These are phyloP conservation scores for Zea luxurians DNA, from an alignment of 176 grass and related monocot genomes.

Conservation along the genomic window DNA sequence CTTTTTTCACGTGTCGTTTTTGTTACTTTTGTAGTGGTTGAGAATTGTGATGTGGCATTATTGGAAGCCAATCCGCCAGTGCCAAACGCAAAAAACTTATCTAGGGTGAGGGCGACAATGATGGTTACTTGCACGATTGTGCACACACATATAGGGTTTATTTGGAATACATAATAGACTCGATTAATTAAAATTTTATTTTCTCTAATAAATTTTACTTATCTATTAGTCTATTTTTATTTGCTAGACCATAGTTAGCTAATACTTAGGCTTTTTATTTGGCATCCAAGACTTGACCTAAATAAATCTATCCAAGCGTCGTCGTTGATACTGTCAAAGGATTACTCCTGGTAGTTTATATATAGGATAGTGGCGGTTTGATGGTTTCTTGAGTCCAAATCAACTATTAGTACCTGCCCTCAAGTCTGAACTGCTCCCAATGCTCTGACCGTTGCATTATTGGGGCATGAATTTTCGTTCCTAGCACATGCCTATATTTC, in stretches of 20 bases:
- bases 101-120: background rate
- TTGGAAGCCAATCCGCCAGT: background rate
- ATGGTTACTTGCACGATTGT: conserved; percentile 40
- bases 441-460: conserved; percentile 30
- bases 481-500: background rate
- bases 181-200: too few species aligned
- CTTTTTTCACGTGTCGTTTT: background rate
- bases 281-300: too few species aligned
- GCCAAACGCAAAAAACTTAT: conserved; percentile 1
- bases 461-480: background rate
- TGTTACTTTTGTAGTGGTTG: background rate
- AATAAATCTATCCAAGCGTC: too few species aligned
- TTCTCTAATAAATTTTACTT: too few species aligned
- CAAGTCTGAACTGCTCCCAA: conserved; percentile 25
- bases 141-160: background rate
- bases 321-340: conserved; percentile 19
- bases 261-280: too few species aligned
- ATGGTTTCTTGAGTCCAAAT: background rate
- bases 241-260: too few species aligned
- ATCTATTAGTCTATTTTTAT: too few species aligned
- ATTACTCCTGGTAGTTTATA: background rate
- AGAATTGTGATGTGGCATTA: background rate
- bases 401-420: conserved; percentile 14
- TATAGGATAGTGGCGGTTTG: too few species aligned
- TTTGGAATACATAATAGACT: too few species aligned